Evolutionary conservation across 2,329 filamentous ascomycete genomes (phyloP).

Genomic region (Trichophyton simii): DNA sequence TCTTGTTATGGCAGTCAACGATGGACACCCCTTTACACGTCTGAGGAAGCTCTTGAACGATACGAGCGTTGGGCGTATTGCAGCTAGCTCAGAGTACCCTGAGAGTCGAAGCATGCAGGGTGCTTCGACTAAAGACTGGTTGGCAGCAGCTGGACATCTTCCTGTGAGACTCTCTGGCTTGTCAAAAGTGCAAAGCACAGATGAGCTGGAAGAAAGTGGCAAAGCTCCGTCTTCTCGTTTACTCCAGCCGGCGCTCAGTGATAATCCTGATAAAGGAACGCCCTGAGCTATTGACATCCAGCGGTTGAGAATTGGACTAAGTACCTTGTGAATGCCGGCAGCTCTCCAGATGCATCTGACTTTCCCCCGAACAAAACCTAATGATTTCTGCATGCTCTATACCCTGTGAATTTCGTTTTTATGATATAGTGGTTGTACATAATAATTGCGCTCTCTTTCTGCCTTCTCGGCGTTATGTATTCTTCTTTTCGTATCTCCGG

Average conservation of each 20-base stretch:
- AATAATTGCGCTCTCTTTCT: not conserved
- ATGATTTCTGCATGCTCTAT: not conserved
- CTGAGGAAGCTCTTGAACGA: constrained; percentile 4
- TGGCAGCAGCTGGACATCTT: not conserved
- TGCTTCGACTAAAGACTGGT: not conserved
- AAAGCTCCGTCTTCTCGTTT: not conserved
- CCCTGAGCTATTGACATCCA: not conserved
- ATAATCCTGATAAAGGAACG: not conserved
- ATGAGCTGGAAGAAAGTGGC: not conserved
- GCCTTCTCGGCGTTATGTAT: not conserved
- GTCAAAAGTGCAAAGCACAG: not conserved
- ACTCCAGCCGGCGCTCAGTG: not conserved
- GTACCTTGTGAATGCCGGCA: too few relatives aligned
- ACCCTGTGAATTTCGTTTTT: not conserved
- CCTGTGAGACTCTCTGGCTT: not conserved
- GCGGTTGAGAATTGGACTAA: too few relatives aligned
- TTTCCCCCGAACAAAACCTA: too few relatives aligned
- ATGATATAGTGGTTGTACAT: not conserved
- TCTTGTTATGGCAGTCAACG: not conserved
- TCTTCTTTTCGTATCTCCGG: not conserved
- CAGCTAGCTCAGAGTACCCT: not conserved
- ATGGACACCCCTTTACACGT: not conserved
- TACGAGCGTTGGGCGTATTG: constrained; percentile 1
- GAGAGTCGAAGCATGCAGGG: not conserved
- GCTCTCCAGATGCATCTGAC: too few relatives aligned